Evolutionary conservation across 768 basidiomycete genomes (phyloP).

Genomic region (Hygrocybe coccinea): DNA sequence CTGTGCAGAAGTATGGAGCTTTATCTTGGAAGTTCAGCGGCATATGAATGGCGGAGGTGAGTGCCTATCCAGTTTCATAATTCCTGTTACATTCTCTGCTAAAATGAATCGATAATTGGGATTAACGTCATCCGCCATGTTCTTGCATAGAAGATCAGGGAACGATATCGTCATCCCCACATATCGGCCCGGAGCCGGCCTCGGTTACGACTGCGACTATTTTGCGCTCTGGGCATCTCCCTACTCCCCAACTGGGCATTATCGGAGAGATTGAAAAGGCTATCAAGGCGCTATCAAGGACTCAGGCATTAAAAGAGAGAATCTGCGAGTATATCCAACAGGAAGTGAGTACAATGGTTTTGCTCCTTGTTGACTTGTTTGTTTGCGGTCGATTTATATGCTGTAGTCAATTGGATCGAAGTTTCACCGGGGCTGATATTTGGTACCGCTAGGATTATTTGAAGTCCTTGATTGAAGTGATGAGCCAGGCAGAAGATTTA

Average conservation of each 20-base stretch:
- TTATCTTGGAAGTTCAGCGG: slow-evolving; percentile 86
- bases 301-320: slow-evolving; percentile 70
- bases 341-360: slow-evolving; percentile 52
- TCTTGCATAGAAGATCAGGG: slow-evolving; percentile 41
- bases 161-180: slow-evolving; percentile 56
- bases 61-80: too few relatives aligned
- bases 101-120: background rate
- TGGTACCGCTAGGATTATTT: slow-evolving; percentile 68
- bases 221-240: slow-evolving; percentile 68
- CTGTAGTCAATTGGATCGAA: background rate
- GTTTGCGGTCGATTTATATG: background rate
- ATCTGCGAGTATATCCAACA: slow-evolving; percentile 86
- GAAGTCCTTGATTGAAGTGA: slow-evolving; percentile 76
- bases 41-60: slow-evolving; percentile 67
- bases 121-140: background rate
- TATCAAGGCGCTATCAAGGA: slow-evolving; percentile 70
- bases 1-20: slow-evolving; percentile 95
- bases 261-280: slow-evolving; percentile 75
- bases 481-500: slow-evolving; percentile 86
- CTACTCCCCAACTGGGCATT: slow-evolving; percentile 69
- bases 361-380: slow-evolving; percentile 2
- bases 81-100: background rate
- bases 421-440: background rate
- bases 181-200: slow-evolving; percentile 50
- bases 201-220: slow-evolving; percentile 58